Conservation (phyloP, 78 protist species). For the Dictyostelium citrinum region DNA sequence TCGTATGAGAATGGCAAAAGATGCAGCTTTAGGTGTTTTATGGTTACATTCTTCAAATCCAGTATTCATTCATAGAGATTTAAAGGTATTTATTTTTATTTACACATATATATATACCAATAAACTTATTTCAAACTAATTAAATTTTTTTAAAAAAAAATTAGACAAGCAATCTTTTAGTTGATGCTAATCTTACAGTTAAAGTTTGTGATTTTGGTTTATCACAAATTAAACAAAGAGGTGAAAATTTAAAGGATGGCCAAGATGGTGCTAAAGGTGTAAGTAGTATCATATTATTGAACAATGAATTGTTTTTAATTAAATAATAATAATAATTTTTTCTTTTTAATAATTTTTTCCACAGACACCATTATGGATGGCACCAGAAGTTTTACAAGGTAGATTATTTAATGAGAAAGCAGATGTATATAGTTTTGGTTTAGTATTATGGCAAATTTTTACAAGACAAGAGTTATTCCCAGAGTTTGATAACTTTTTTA, state of each 20-base stretch:
- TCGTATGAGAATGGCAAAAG: slow-evolving; percentile 83
- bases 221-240: slow-evolving; percentile 82
- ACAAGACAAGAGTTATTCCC: slow-evolving; percentile 84
- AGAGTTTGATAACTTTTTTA: slow-evolving; percentile 71
- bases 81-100: slow-evolving; percentile 26
- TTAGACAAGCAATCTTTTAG: slow-evolving; percentile 76
- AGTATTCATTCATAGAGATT: slow-evolving; percentile 83
- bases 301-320: too few relatives aligned
- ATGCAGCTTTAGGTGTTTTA: slow-evolving; percentile 85
- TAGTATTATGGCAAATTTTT: slow-evolving; percentile 82
- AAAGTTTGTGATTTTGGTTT: slow-evolving; percentile 88
- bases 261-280: slow-evolving; percentile 85
- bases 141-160: too few relatives aligned
- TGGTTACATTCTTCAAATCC: slow-evolving; percentile 85
- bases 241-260: slow-evolving; percentile 79
- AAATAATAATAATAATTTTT: neutral
- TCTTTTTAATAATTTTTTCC: neutral
- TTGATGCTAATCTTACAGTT: slow-evolving; percentile 72
- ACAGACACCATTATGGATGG: slow-evolving; percentile 87
- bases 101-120: too few relatives aligned
- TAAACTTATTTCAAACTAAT: too few relatives aligned
- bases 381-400: slow-evolving; percentile 83
- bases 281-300: too few relatives aligned
- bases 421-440: slow-evolving; percentile 86
- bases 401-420: slow-evolving; percentile 81